phyloP scores from a whole-genome alignment of 148 eudicot genomes.

The Salicornia ramosissima region DNA sequence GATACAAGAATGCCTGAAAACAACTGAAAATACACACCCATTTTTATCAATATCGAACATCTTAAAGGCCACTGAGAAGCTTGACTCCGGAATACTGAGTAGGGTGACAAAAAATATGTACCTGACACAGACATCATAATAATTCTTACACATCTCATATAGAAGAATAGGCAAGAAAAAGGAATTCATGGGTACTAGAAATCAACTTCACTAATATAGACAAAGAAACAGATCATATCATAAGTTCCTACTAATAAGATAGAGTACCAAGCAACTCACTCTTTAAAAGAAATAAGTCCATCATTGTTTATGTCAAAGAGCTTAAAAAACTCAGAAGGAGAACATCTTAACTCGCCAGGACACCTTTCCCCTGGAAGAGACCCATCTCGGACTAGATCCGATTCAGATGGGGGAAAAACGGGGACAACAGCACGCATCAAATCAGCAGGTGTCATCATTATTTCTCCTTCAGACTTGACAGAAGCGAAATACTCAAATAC shows the following conservation, averaged over 20 bases:
- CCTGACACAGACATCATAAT: slow-evolving; percentile 32
- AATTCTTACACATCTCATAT: background rate
- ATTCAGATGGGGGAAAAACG: slow-evolving; percentile 68
- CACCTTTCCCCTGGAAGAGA: slow-evolving; percentile 48
- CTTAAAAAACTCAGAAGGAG: slow-evolving; percentile 52
- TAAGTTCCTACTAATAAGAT: background rate
- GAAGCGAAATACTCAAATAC: slow-evolving; percentile 67
- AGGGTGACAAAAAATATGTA: slow-evolving; percentile 68
- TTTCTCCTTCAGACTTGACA: slow-evolving; percentile 39
- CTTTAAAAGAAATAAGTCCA: slow-evolving; percentile 66
- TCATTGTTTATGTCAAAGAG: slow-evolving; percentile 59
- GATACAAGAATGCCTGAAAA: background rate
- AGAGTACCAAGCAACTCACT: slow-evolving; percentile 38
- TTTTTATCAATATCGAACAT: slow-evolving; percentile 59
- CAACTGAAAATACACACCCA: slow-evolving; percentile 39
- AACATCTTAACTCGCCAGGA: slow-evolving; percentile 57
- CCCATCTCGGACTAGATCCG: slow-evolving; percentile 54
- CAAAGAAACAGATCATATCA: background rate
- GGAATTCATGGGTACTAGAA: background rate
- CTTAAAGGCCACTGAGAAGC: slow-evolving; percentile 63
- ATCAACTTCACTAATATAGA: background rate
- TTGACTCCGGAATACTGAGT: slow-evolving; percentile 67
- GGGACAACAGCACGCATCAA: slow-evolving; percentile 70
- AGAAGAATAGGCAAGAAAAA: background rate
- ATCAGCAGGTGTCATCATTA: slow-evolving; percentile 66